Evolutionary conservation across 768 basidiomycete species (phyloP).

Genomic region (Psilocybe azurescens): DNA sequence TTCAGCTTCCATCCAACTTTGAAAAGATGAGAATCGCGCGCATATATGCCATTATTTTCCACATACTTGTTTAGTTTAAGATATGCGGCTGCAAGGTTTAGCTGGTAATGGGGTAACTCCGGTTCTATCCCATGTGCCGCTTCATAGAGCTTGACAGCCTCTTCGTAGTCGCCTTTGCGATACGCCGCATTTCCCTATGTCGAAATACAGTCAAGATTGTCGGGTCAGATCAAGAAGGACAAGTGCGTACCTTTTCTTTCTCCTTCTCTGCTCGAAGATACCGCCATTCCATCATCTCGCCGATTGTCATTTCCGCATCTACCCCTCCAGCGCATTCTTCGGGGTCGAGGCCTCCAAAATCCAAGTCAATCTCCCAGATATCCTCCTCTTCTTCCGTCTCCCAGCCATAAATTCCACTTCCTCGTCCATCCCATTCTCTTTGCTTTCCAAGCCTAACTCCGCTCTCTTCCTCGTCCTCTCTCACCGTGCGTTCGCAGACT

Average conservation of each 20-base stretch:
- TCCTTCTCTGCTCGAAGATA: constrained; percentile 73
- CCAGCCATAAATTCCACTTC: constrained; percentile 76
- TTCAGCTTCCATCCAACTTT: constrained; percentile 76
- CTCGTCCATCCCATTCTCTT: constrained; percentile 79
- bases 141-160: constrained; percentile 64
- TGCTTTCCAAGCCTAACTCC: constrained; percentile 60
- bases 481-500: constrained; percentile 75
- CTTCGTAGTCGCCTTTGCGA: constrained; percentile 60
- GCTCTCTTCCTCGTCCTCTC: constrained; percentile 67
- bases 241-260: constrained; percentile 63
- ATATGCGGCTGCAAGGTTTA: constrained; percentile 78
- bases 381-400: constrained; percentile 79
- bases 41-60: neutral
- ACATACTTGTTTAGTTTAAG: constrained; percentile 73
- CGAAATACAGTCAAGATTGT: neutral
- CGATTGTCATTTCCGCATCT: constrained; percentile 66
- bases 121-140: constrained; percentile 67
- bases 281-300: constrained; percentile 77
- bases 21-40: constrained; percentile 11
- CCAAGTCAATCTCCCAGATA: constrained; percentile 74
- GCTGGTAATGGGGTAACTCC: constrained; percentile 76
- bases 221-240: neutral
- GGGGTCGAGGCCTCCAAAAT: constrained; percentile 60
- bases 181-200: constrained; percentile 72
- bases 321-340: constrained; percentile 51